Base-by-base conservation (phyloP, 2,329 filamentous ascomycete genomes). In the Ophiostoma sp. region DNA sequence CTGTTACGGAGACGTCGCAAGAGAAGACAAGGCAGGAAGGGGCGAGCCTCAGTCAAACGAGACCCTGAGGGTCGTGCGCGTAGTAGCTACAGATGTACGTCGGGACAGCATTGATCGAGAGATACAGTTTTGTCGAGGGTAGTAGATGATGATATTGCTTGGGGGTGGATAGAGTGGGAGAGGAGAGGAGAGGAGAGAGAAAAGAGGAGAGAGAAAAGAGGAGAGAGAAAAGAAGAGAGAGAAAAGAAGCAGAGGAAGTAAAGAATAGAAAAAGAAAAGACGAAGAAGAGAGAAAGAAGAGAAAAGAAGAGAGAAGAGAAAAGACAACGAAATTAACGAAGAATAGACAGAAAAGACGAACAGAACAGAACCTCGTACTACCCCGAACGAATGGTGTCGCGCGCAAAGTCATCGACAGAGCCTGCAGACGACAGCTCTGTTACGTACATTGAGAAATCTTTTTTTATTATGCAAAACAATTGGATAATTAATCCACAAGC, bases 1-100 rank as follows among this genome's bases (percentile, higher is more conserved):
- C 45, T 40, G 55, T 52, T 60, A 60, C 55, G 55, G 55, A 60
- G 55, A 38, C 55, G 55, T 60, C 55, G 55, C 55, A 58, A 52
- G 47, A 52, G 16, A n/a, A 47, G 16, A 47, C 7, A 49, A 55
- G 49, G n/a, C 18, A 58, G 18, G 16, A 49, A 6, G 18, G 45
- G 45, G 27, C 27, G 27, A 27, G 27, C 27, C 27, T 27, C 45
- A 27, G n/a, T n/a, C n/a, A 27, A 27, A 27, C 18, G 49, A 18
- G 47, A 27, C 27, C 27, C 27, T 27, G 27, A 27, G 1, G 1
- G 27, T 27, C 27, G 27, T 27, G 27, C 27, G 27, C n/a, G n/a
- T n/a, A 27, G 2, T 27, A 27, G 27, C 27, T 27, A 27, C 27
- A 27, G 27, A 27, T 27, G 27, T 27, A 27, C 2, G 27, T 27